Percentiles rank a stretch among this genome's conserved stretches.
phyloP scores from a whole-genome alignment of 176 grass and related monocot species.

The Puccinellia tenuiflora region DNA sequence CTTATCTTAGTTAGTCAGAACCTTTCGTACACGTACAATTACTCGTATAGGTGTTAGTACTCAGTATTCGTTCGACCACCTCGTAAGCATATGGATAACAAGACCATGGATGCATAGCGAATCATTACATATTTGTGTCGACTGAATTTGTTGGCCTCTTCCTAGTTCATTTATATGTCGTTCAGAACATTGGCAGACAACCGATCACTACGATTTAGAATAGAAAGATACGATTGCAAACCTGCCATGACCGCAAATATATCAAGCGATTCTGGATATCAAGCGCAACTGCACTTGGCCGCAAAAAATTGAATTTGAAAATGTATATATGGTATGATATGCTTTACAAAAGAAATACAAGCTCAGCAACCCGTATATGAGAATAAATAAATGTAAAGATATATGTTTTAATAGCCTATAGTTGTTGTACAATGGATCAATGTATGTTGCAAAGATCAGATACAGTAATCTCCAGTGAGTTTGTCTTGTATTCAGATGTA shows the following conservation, averaged over 20 bases:
- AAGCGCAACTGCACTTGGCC: background rate
- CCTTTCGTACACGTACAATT: background rate
- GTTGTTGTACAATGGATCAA: slow-evolving; percentile 16
- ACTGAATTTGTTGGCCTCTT: background rate
- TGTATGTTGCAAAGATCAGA: background rate
- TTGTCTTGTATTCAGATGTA: slow-evolving; percentile 10
- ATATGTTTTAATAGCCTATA: slow-evolving; percentile 9
- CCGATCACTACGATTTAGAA: background rate
- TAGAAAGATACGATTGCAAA: background rate
- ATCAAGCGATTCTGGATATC: background rate
- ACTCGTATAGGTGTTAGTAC: background rate
- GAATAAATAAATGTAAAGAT: slow-evolving; percentile 4
- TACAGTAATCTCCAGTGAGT: background rate
- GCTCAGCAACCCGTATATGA: background rate
- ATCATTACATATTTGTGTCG: background rate
- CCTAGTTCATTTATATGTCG: background rate
- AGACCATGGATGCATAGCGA: background rate
- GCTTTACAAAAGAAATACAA: slow-evolving; percentile 12
- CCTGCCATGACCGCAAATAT: background rate
- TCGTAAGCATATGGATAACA: background rate
- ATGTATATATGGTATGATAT: background rate
- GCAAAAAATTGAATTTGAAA: background rate
- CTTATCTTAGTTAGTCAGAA: background rate
- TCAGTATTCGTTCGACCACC: too few relatives aligned
- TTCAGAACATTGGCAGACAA: background rate